Evolutionary conservation across 495 filamentous ascomycete species (phyloP), one percentile per base, ranked within the genome.

Genomic region (Ascobolus immersus): DNA sequence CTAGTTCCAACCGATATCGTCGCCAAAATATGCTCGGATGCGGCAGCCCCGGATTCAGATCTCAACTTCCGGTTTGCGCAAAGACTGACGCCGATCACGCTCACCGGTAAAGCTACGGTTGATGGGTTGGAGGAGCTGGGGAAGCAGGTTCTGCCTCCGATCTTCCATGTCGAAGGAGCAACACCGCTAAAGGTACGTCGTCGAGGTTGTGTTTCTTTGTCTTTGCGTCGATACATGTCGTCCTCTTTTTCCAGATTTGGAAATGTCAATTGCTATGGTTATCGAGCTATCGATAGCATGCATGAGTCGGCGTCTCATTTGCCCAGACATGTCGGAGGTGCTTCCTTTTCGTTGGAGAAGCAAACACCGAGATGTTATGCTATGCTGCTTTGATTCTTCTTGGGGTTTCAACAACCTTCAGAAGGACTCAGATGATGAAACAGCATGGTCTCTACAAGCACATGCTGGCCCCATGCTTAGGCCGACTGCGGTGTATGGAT

Each of bases 1-100:
- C 59, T 92, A 21, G 71, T 91, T 28, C 81, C 86, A 0, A 73
- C 84, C 3, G 55, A 67, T 34, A 65, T 94, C 43, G 78, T 89
- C 8, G 64, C 70, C 39, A 53, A 57, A 18, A 67, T 99, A 35
- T 84, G 77, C 51, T 44, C 53, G 34, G 75, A 89, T 33, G 65
- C 67, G 39, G 55, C 57, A 32, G 47, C 38, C 38, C 54, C 58
- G 28, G 53, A 48, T n/a, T 60, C 51, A 39, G 67, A 76, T 48
- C 64, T 60, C 38, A 67, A 64, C 39, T n/a, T n/a, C n/a, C 68
- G 78, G 35, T 91, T 67, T 45, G 62, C 82, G 18, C 82, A 86
- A 51, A 63, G 89, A 37, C 56, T 99, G 43, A 89, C 78, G 12
- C 86, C 86, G 2, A 62, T 91, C 37, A 68, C 60, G 3, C 51